Evolutionary conservation across 176 grass and related monocot species (phyloP), one percentile per base, ranked within the genome.

Genomic region (Aegilops longissima): DNA sequence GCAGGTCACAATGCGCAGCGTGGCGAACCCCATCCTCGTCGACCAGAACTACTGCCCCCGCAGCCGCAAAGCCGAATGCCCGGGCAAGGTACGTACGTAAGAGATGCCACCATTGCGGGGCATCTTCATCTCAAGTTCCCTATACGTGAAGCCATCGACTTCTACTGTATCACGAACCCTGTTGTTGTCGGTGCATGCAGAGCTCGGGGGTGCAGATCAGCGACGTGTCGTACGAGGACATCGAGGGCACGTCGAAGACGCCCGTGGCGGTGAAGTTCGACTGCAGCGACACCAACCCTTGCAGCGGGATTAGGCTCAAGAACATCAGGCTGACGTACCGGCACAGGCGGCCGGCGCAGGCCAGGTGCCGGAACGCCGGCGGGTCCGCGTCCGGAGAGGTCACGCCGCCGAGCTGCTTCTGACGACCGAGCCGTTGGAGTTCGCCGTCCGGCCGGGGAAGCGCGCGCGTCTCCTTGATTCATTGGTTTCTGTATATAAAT

Each of bases 1-100:
- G 9, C 31, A 65, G 14, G 66, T 84, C 54, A 45, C 84, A 20
- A 91, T 95, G 94, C 42, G 47, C 25, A 42, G 67, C 23, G 94
- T 93, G 47, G 12, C 80, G 24, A 91, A 91, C 30, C 91, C 91
- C n/a, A 87, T 95, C 83, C 13, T 95, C 63, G 18, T 95, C 20
- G 89, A 95, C 66, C 93, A 95, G 66, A 91, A 87, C 80, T 95
- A 95, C 91, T 95, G 93, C 79, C 93, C 89, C n/a, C 42, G 81
- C 83, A 64, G 86, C n/a, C 42, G 77, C 83, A 64, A 85, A 5
- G 20, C 64, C 18, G 70, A 80, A 20, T 93, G 93, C 78, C 88
- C 89, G 3, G 83, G 73, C 74, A 73, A 93, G 89, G 93, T 93
- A 76, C 12, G 1, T 27, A 20, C 12, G 0, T 27, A 35, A 8